Evolutionary conservation across 1,284 basidiomycete species (phyloP), one percentile per base, ranked within the genome.

Genomic region (Apiotrichum siamense): DNA sequence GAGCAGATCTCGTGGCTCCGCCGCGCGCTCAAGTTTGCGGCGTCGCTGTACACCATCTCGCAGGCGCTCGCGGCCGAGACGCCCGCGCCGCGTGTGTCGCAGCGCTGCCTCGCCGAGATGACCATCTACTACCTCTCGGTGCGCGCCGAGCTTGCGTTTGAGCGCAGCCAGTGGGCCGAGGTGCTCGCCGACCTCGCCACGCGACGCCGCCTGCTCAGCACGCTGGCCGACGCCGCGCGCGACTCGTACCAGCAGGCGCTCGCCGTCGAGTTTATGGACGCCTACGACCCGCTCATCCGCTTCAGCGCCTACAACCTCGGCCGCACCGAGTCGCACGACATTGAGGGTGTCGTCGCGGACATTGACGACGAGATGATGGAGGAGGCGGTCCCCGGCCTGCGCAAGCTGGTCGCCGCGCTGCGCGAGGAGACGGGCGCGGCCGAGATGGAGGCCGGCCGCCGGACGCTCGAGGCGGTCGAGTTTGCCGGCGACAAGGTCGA

Each of bases 401-500:
- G 21, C 11, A 52, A 60, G 45, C 55, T 74, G 9, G 52, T 70
- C 3, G 57, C 60, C 10, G 54, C 50, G 11, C 54, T 74, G 10
- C 52, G 65, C n/a, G 54, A 44, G 11, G 70, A 71, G 54, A 58
- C 60, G 2, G 57, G 60, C 6, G 61, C 88, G 27, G 77, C 77
- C 12, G 63, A 72, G 44, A 75, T 75, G 52, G 77, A 73, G 36
- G 72, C 73, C n/a, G 77, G 73, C 32, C 79, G 77, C 64, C 80
- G 78, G 60, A 81, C 77, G 62, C 72, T 88, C 38, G 74, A 77
- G 49, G 76, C 81, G 48, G 73, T 94, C 42, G 64, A 78, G 5
- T 97, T 92, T 87, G 88, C 91, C 54, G 88, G 83, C 11, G 80
- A 86, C 61, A 81, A 82, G 3, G 83, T 97, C 9, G 89, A 91